Conservation (phyloP, 371 early-diverging fungal genomes). For the Batrachochytrium dendrobatidis region DNA sequence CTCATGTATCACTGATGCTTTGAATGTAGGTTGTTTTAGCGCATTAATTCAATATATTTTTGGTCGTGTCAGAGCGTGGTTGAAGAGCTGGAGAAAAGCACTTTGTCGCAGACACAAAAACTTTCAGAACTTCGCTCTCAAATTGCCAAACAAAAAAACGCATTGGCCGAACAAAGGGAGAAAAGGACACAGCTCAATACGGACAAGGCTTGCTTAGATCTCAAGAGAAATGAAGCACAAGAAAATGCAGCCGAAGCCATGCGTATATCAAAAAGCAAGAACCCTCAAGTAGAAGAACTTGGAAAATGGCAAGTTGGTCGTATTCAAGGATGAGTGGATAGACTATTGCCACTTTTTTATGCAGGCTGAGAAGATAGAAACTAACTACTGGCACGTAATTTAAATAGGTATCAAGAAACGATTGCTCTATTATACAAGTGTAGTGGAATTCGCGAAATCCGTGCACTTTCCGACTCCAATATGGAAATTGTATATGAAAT, state of each 20-base stretch:
- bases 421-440: conserved; percentile 14
- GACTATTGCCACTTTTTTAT: not conserved
- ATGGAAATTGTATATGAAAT: conserved; percentile 20
- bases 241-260: conserved; percentile 14
- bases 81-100: not conserved
- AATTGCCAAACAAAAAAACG: not conserved
- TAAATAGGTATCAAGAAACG: conserved; percentile 24
- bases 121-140: conserved; percentile 1
- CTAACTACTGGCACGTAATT: not conserved
- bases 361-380: not conserved
- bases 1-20: not conserved
- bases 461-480: conserved; percentile 7
- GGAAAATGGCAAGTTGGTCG: conserved; percentile 15
- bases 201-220: not conserved
- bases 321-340: not conserved
- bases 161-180: not conserved
- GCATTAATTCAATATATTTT: not conserved
- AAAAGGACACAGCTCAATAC: not conserved
- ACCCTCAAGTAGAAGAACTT: conserved; percentile 23
- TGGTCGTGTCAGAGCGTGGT: not conserved
- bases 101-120: not conserved
- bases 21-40: not conserved
- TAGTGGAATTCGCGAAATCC: conserved; percentile 14
- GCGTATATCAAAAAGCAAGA: conserved; percentile 11
- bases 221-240: conserved; percentile 7